These are phyloP conservation scores for Udeniomyces megalosporus DNA, from an alignment of 768 basidiomycete species.

Conservation along the genomic window DNA sequence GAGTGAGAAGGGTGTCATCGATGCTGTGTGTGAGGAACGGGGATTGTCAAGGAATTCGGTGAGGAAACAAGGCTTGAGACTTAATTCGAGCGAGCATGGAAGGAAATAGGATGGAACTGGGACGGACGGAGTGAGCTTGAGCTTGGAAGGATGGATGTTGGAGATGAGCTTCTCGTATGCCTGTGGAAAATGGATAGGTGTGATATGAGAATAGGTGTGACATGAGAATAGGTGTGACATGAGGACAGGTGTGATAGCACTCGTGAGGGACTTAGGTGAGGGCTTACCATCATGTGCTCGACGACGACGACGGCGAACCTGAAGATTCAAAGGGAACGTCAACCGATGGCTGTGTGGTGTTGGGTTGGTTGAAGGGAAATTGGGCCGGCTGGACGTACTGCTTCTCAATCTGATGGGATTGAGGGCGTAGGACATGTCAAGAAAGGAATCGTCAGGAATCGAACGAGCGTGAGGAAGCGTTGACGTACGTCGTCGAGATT, in stretches of 20 bases:
- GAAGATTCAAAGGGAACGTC: neutral
- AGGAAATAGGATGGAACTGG: neutral
- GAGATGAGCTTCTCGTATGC: conserved; percentile 90
- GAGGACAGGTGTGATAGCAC: neutral
- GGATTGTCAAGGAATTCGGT: neutral
- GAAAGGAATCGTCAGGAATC: neutral
- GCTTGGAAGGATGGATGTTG: conserved; percentile 54
- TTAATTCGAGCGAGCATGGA: too few relatives aligned
- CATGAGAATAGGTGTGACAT: neutral
- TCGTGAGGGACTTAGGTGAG: neutral
- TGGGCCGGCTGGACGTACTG: conserved; percentile 42
- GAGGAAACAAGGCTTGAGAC: neutral
- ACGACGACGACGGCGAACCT: conserved; percentile 89
- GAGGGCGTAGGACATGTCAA: neutral
- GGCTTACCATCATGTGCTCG: conserved; percentile 80
- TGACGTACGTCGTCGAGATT: conserved; percentile 65
- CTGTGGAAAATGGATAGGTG: conserved; percentile 31
- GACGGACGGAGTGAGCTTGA: conserved; percentile 64
- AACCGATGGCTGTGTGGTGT: neutral
- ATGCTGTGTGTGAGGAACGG: conserved; percentile 34
- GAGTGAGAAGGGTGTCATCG: conserved; percentile 80
- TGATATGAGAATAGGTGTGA: neutral
- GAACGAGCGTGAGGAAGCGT: neutral
- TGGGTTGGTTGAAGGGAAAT: conserved; percentile 11
- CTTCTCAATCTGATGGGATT: conserved; percentile 64